A percentile compares a stretch with the other conserved stretches of the same genome.
Evolutionary conservation across 2,329 filamentous ascomycete genomes (phyloP).

Genomic region (Cercospora berteroae): DNA sequence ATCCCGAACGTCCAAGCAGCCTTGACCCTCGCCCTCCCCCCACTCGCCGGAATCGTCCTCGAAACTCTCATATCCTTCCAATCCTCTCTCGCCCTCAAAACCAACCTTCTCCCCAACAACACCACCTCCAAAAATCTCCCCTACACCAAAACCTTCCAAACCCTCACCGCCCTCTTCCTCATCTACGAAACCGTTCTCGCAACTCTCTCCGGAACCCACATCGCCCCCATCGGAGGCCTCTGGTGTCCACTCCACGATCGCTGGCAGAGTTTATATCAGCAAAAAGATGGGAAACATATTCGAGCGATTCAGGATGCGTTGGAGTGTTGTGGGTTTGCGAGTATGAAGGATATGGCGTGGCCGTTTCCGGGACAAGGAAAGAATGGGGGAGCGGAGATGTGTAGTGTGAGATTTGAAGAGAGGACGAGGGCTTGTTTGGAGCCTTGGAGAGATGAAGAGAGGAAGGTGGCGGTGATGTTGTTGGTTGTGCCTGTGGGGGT

Average conservation of each 20-base stretch:
- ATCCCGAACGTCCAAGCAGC: constrained; percentile 44
- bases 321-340: constrained; percentile 64
- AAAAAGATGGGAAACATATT: constrained; percentile 54
- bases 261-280: constrained; percentile 57
- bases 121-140: neutral
- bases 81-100: constrained; percentile 31
- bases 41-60: constrained; percentile 45
- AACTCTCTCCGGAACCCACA: constrained; percentile 47
- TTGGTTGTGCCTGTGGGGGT: constrained; percentile 55
- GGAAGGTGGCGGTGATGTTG: constrained; percentile 54
- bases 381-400: constrained; percentile 37
- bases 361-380: constrained; percentile 51
- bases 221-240: constrained; percentile 40
- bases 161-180: constrained; percentile 42
- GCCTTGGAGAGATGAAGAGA: constrained; percentile 58
- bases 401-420: constrained; percentile 48
- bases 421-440: constrained; percentile 51
- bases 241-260: constrained; percentile 56
- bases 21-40: constrained; percentile 44
- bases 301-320: constrained; percentile 63
- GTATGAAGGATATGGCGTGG: constrained; percentile 59
- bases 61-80: constrained; percentile 40
- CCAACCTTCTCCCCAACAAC: constrained; percentile 17
- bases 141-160: constrained; percentile 37
- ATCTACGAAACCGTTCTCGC: constrained; percentile 44